Conservation (phyloP, 345 rosid genomes). For the Viola odorata region DNA sequence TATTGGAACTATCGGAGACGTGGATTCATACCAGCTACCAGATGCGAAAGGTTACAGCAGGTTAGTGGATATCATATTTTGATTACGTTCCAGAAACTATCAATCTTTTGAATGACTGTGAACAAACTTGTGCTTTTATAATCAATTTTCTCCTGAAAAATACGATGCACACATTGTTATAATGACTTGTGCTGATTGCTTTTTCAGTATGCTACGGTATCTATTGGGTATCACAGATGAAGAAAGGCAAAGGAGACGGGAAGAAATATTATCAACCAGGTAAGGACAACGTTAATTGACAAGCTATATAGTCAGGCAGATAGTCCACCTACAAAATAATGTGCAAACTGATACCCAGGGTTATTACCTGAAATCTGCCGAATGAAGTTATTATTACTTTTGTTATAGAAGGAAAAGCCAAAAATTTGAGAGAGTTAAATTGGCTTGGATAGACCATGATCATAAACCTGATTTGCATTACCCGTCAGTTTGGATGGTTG, state of each 20-base stretch:
- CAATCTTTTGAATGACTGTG: not conserved
- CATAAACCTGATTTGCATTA: too few relatives aligned
- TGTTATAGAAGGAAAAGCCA: too few relatives aligned
- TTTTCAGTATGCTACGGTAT: conserved; percentile 34
- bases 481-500: too few relatives aligned
- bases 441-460: too few relatives aligned
- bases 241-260: conserved; percentile 78
- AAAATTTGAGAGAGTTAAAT: too few relatives aligned
- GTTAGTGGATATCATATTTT: conserved; percentile 30
- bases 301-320: not conserved
- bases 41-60: conserved; percentile 99
- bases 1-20: conserved; percentile 92
- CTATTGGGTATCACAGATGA: conserved; percentile 78
- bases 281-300: conserved; percentile 15
- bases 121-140: not conserved
- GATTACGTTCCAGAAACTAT: not conserved
- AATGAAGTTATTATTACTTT: too few relatives aligned
- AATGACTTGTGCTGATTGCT: not conserved
- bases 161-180: too few relatives aligned
- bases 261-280: conserved; percentile 90
- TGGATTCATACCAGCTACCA: conserved; percentile 91
- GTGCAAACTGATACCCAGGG: not conserved
- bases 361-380: not conserved
- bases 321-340: not conserved
- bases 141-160: not conserved